Conservation (phyloP, 352 stramenopile species). For the Pythium aristosporum region DNA sequence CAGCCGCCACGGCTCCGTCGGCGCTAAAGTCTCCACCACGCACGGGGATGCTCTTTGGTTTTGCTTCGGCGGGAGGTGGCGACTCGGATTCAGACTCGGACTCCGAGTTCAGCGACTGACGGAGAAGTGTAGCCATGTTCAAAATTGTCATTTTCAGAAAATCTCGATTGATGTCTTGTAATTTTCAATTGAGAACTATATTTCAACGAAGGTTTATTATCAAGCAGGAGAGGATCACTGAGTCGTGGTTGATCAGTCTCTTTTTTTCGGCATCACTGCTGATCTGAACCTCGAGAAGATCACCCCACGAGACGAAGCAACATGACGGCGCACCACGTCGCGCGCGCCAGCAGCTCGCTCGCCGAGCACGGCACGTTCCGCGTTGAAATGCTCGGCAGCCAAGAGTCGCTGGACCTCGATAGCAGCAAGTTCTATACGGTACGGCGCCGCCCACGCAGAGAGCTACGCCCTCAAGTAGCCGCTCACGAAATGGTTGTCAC, state of each 20-base stretch:
- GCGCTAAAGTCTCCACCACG: slow-evolving; percentile 1
- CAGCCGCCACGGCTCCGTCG: neutral
- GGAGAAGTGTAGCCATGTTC: slow-evolving; percentile 27
- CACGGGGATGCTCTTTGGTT: slow-evolving; percentile 56
- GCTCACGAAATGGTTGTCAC: neutral
- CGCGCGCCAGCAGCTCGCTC: slow-evolving; percentile 22
- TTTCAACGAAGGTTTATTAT: neutral
- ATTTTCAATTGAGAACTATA: slow-evolving; percentile 5
- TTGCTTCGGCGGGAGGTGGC: slow-evolving; percentile 37
- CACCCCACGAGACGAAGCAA: slow-evolving; percentile 3
- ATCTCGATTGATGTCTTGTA: neutral
- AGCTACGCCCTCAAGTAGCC: neutral
- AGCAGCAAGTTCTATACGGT: slow-evolving; percentile 88
- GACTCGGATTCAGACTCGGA: slow-evolving; percentile 54
- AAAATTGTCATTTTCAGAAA: slow-evolving; percentile 3
- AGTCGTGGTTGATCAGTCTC: neutral
- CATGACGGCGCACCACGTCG: slow-evolving; percentile 21
- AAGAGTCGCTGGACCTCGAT: slow-evolving; percentile 83
- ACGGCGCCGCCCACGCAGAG: neutral
- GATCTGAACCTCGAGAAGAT: slow-evolving; percentile 13
- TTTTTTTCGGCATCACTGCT: neutral
- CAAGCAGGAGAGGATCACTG: neutral
- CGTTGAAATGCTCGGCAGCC: slow-evolving; percentile 72
- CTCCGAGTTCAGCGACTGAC: slow-evolving; percentile 50
- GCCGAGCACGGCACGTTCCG: slow-evolving; percentile 56